Base-by-base conservation (phyloP, 2,329 filamentous ascomycete species). In the Ascochyta koolunga region DNA sequence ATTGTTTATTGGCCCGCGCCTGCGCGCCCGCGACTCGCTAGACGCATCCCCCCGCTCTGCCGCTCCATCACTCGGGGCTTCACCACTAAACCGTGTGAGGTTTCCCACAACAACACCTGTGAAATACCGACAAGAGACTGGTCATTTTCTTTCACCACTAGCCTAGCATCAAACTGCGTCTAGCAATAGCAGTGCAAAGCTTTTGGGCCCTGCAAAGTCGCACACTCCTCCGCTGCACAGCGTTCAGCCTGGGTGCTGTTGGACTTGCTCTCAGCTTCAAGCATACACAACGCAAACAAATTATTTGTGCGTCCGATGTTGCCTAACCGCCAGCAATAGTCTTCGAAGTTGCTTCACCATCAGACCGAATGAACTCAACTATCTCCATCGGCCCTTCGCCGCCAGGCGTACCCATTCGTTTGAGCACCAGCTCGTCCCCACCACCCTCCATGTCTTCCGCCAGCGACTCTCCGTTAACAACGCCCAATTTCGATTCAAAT, bases 381-480 rank as follows among this genome's bases (percentile, higher is more conserved):
- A 47, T 68, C 32, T 66, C 68, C 39, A 71, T 73, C 63, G 71
- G 72, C 59, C 70, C 69, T 55, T 62, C 67, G 66, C 69, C 66
- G 60, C 60, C 69, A 54, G 63, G 61, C 65, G 66, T 64, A 47
- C 62, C 66, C 54, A 59, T 58, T 62, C 68, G 71, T 51, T 57
- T 73, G 68, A 76, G 73, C 68, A 74, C 69, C 56, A 74, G 72
- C 67, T 75, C 74, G 25, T 75, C 72, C 47, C 71, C 71, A 32
- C 71, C 72, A 59, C 67, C 74, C 61, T 76, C 75, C 53, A 75
- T 74, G 67, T 72, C 73, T 41, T 75, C 75, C 56, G 65, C 68
- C 38, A 76, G 72, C 66, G 74, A 76, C 42, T 76, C 74, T 19
- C 72, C 74, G 8, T 65, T 69, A 32, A 68, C 68, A 48, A 72